Percentiles rank a stretch among this genome's conserved stretches.
These are phyloP conservation scores for Trametes elegans DNA, from an alignment of 768 basidiomycete species.

Conservation along the genomic window DNA sequence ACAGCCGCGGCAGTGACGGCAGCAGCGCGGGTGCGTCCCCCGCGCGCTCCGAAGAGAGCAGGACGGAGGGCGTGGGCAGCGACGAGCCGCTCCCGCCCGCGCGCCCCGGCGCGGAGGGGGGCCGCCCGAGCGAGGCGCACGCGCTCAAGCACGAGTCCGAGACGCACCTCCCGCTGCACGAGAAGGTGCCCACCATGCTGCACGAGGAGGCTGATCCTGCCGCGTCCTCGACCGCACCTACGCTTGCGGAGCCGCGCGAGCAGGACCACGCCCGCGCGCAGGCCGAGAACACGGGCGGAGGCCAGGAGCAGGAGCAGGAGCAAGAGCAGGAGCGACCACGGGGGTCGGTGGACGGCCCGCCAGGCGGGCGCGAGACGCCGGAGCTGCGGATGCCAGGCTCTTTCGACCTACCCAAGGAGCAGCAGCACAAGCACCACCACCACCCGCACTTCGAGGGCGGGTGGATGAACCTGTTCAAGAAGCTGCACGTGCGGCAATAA, in stretches of 20 bases:
- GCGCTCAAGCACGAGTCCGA: slow-evolving; percentile 26
- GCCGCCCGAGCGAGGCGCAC: slow-evolving; percentile 19
- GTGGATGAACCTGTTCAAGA: slow-evolving; percentile 17
- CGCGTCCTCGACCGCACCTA: background rate
- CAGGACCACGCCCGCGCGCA: background rate
- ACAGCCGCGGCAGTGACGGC: background rate
- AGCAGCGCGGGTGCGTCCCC: background rate
- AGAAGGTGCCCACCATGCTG: slow-evolving; percentile 19
- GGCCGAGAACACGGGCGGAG: background rate
- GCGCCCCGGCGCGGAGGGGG: background rate
- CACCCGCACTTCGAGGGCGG: slow-evolving; percentile 18
- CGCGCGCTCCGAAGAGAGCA: slow-evolving; percentile 5
- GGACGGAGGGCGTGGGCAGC: slow-evolving; percentile 21
- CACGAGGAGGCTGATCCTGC: slow-evolving; percentile 8
- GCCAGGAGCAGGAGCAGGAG: background rate
- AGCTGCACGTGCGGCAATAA: slow-evolving; percentile 21
- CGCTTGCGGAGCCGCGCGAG: background rate
- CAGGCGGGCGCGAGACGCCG: slow-evolving; percentile 10
- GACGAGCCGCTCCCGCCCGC: slow-evolving; percentile 8
- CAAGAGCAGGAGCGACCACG: background rate
- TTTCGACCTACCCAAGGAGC: slow-evolving; percentile 33
- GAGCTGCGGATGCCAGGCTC: slow-evolving; percentile 51
- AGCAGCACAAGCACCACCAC: slow-evolving; percentile 7
- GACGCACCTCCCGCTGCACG: slow-evolving; percentile 24
- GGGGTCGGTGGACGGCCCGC: background rate